Conservation (phyloP, 805 yeast species). For the Ogataea zsoltii region DNA sequence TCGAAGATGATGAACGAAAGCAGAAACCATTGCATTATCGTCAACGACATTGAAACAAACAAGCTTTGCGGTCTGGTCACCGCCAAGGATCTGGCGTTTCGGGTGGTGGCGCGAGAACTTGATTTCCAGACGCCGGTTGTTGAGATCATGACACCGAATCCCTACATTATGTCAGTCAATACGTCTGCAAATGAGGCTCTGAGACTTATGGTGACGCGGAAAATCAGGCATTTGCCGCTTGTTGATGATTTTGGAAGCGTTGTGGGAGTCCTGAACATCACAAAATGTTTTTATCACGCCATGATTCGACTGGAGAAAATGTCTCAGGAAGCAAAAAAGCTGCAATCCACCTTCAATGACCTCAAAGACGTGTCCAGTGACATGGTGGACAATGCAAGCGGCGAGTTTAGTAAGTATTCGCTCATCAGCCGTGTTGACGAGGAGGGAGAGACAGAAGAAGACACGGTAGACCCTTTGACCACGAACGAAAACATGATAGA, state of each 20-base stretch:
- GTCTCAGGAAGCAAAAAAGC: slow-evolving; percentile 38
- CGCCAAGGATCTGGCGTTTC: slow-evolving; percentile 47
- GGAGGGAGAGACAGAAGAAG: slow-evolving; percentile 17
- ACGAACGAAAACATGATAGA: slow-evolving; percentile 26
- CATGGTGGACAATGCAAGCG: slow-evolving; percentile 11
- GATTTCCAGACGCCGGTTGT: slow-evolving; percentile 32
- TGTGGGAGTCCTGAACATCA: slow-evolving; percentile 46
- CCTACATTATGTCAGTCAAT: slow-evolving; percentile 36
- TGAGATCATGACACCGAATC: slow-evolving; percentile 42
- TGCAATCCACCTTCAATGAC: slow-evolving; percentile 33
- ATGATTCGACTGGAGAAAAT: slow-evolving; percentile 44
- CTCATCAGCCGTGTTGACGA: slow-evolving; percentile 16
- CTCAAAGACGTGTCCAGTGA: slow-evolving; percentile 23
- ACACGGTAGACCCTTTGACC: slow-evolving; percentile 19
- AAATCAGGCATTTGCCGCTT: slow-evolving; percentile 46
- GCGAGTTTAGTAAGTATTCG: slow-evolving; percentile 23
- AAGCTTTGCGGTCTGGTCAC: slow-evolving; percentile 43
- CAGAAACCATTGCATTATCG: slow-evolving; percentile 43
- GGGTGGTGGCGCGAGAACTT: slow-evolving; percentile 37
- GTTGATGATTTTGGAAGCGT: slow-evolving; percentile 36
- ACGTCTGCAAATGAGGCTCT: slow-evolving; percentile 45
- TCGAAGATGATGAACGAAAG: slow-evolving; percentile 40
- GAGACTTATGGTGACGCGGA: slow-evolving; percentile 41
- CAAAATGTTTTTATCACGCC: slow-evolving; percentile 48
- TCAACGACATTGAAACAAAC: slow-evolving; percentile 30